phyloP scores from a whole-genome alignment of 164 flowering plant species.

The Stephania japonica region DNA sequence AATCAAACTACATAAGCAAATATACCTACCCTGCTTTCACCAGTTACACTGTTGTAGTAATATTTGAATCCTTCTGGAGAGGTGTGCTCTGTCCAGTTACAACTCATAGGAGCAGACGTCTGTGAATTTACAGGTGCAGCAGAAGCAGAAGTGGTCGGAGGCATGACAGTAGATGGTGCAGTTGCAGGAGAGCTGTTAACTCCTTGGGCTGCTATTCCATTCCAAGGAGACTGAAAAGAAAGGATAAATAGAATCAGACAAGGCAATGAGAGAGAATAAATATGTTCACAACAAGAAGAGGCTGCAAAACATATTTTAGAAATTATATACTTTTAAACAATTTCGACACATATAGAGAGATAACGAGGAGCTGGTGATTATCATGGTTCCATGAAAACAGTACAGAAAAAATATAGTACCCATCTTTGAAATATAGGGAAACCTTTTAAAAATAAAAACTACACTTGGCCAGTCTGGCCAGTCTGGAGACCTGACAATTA shows the following conservation, averaged over 20 bases:
- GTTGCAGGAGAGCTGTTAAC: conserved; percentile 31
- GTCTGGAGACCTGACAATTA: neutral
- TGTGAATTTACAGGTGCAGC: conserved; percentile 25
- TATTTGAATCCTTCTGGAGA: conserved; percentile 95
- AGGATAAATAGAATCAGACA: neutral
- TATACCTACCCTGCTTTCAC: conserved; percentile 70
- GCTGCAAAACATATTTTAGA: neutral
- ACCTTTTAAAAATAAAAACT: neutral
- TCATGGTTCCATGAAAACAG: neutral
- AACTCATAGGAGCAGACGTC: conserved; percentile 35
- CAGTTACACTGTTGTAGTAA: conserved; percentile 68
- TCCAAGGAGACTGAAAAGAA: conserved; percentile 49
- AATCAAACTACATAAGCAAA: neutral
- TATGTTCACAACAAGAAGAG: neutral
- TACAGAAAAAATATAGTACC: neutral
- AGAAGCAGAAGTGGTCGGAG: conserved; percentile 33
- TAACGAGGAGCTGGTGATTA: neutral
- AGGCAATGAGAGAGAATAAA: neutral
- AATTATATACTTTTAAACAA: no score
- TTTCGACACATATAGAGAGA: neutral
- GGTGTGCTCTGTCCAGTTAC: conserved; percentile 94
- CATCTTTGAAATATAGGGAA: neutral
- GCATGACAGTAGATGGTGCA: conserved; percentile 36
- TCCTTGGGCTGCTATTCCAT: conserved; percentile 38
- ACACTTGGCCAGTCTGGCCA: neutral